Percentiles rank a stretch among this genome's conserved stretches.
These are phyloP conservation scores for Fusarium camptoceras DNA, from an alignment of 2,329 filamentous ascomycete species.

Conservation along the genomic window DNA sequence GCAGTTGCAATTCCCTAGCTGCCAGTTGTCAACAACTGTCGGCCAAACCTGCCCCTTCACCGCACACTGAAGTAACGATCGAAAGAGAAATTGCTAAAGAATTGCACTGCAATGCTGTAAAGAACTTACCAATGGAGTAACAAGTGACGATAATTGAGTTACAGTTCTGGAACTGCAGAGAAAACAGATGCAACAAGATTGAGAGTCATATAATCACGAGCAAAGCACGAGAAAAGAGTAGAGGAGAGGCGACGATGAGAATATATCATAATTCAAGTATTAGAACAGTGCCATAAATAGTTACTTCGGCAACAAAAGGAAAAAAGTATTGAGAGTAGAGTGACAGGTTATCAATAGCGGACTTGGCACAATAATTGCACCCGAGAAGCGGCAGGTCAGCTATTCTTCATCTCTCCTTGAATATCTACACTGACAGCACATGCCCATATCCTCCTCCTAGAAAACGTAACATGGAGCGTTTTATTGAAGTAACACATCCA, in stretches of 20 bases:
- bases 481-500: constrained; percentile 16
- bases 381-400: background rate
- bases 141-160: constrained; percentile 11
- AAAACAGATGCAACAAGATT: constrained; percentile 8
- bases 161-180: background rate
- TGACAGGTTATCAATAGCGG: background rate
- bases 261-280: background rate
- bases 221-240: background rate
- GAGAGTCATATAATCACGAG: background rate
- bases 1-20: constrained; percentile 9
- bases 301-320: background rate
- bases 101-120: background rate
- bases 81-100: background rate
- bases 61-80: background rate
- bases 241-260: background rate
- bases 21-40: constrained; percentile 30
- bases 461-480: constrained; percentile 28
- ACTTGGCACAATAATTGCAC: background rate
- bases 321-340: background rate
- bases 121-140: background rate
- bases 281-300: background rate
- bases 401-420: background rate
- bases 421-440: background rate
- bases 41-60: constrained; percentile 23
- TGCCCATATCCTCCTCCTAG: background rate